Conservation (phyloP, 148 eudicot species). For the Amaranthus palmeri region DNA sequence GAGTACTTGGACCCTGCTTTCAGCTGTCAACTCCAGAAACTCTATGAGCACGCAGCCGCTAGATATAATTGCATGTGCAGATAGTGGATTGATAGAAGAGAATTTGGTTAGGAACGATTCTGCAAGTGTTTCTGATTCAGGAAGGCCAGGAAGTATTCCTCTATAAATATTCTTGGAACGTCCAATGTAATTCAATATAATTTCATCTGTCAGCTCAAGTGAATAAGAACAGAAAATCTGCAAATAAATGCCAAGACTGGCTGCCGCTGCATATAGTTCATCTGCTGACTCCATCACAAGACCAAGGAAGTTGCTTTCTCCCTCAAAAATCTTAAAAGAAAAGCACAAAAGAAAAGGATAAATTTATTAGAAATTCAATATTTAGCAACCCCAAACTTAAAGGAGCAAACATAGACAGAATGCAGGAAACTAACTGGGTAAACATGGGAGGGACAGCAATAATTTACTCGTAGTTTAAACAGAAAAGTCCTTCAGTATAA, state of each 20-base stretch:
- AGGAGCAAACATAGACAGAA: not conserved
- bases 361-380: not conserved
- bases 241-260: slow-evolving; percentile 69
- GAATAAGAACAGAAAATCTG: slow-evolving; percentile 80
- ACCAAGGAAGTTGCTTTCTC: slow-evolving; percentile 60
- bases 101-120: slow-evolving; percentile 81
- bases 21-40: slow-evolving; percentile 58
- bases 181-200: slow-evolving; percentile 58
- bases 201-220: slow-evolving; percentile 75
- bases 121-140: slow-evolving; percentile 80
- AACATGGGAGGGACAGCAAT: not conserved
- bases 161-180: slow-evolving; percentile 34
- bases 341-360: not conserved
- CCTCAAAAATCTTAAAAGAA: slow-evolving; percentile 74
- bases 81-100: slow-evolving; percentile 88
- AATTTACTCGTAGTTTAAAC: not conserved
- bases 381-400: not conserved
- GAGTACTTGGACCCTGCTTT: slow-evolving; percentile 45
- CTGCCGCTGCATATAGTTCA: slow-evolving; percentile 90
- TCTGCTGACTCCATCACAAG: slow-evolving; percentile 83
- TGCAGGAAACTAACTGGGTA: not conserved
- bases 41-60: slow-evolving; percentile 52
- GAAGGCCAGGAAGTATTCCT: slow-evolving; percentile 56
- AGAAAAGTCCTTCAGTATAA: too few relatives aligned
- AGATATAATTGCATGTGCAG: slow-evolving; percentile 87